Evolutionary conservation across 371 early-diverging fungal species (phyloP).

Genomic region (Catenaria anguillulae): DNA sequence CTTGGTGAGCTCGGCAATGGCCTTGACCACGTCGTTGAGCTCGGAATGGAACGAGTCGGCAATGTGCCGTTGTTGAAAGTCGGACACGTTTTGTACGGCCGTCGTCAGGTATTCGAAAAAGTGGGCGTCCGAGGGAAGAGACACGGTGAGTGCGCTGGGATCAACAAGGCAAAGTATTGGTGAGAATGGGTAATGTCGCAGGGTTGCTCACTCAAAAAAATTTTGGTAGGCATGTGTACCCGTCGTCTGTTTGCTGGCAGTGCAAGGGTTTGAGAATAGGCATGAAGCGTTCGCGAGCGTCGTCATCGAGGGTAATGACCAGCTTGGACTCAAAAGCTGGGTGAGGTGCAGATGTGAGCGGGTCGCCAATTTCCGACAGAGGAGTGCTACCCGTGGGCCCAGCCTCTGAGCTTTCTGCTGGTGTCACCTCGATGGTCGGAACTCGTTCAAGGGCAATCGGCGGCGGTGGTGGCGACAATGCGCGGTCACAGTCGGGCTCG

Average conservation of each 20-base stretch:
- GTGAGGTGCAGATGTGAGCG: too few species aligned
- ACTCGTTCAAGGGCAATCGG: too few species aligned
- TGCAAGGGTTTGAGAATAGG: too few species aligned
- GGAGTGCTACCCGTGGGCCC: too few species aligned
- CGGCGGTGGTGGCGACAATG: too few species aligned
- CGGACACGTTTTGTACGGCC: background rate
- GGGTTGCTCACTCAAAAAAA: background rate
- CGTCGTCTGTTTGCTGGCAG: background rate
- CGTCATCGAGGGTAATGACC: background rate
- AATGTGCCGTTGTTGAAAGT: constrained; percentile 6
- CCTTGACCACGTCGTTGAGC: background rate
- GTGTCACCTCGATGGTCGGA: too few species aligned
- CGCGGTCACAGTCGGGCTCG: too few species aligned
- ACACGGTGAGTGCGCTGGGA: background rate
- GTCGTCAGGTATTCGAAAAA: constrained; percentile 5
- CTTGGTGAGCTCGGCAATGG: background rate
- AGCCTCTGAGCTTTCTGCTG: too few species aligned
- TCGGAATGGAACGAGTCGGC: background rate
- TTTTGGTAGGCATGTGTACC: background rate
- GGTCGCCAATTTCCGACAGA: too few species aligned
- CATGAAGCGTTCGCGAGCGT: too few species aligned
- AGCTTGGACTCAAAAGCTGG: background rate
- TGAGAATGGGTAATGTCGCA: background rate
- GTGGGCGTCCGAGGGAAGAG: constrained; percentile 5
- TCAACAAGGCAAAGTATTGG: too few species aligned